Conservation (phyloP, 2,329 filamentous ascomycete species). For the Penicillium sp. region DNA sequence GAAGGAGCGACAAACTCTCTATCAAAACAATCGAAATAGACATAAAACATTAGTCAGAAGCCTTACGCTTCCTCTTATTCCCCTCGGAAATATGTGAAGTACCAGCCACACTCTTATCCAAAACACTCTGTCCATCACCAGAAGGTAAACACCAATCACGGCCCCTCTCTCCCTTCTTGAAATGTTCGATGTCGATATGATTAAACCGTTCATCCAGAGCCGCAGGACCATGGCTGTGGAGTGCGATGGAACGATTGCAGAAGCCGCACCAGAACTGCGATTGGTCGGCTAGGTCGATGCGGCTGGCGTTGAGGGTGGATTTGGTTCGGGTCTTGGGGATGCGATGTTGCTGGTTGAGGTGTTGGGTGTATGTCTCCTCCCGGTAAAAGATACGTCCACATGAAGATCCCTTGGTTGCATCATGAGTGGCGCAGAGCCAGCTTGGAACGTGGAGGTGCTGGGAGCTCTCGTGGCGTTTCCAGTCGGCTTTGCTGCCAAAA, state of each 20-base stretch:
- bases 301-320: slow-evolving; percentile 40
- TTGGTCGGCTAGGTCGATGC: slow-evolving; percentile 64
- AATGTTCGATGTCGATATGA: slow-evolving; percentile 67
- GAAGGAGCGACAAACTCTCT: neutral
- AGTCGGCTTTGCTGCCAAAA: slow-evolving; percentile 93
- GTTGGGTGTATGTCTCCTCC: slow-evolving; percentile 58
- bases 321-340: slow-evolving; percentile 1
- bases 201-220: slow-evolving; percentile 63
- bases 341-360: slow-evolving; percentile 55
- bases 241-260: slow-evolving; percentile 59
- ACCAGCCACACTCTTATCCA: neutral
- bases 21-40: neutral
- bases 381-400: slow-evolving; percentile 63
- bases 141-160: slow-evolving; percentile 33
- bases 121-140: neutral
- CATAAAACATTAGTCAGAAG: neutral
- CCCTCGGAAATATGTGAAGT: neutral
- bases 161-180: slow-evolving; percentile 39
- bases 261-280: slow-evolving; percentile 85
- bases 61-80: slow-evolving; percentile 16
- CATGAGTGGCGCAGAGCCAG: slow-evolving; percentile 64
- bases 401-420: slow-evolving; percentile 21
- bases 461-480: slow-evolving; percentile 83
- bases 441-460: slow-evolving; percentile 71
- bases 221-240: slow-evolving; percentile 50